Conservation (phyloP, 805 yeast species). For the Candida yuanshanica region DNA sequence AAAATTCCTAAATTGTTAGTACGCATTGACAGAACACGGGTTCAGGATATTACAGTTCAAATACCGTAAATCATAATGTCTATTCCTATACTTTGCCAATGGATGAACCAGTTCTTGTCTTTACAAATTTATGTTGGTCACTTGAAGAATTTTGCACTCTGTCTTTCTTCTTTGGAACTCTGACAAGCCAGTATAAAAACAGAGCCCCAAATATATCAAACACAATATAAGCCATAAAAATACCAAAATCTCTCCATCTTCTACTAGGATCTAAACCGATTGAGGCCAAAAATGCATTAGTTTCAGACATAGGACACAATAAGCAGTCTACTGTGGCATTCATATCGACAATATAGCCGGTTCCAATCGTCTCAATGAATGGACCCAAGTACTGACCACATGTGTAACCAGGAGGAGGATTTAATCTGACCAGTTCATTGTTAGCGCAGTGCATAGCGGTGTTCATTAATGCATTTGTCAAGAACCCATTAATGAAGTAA, state of each 20-base stretch:
- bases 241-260: slow-evolving; percentile 65
- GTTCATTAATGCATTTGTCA: slow-evolving; percentile 50
- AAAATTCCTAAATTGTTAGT: no score
- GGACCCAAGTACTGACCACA: slow-evolving; percentile 49
- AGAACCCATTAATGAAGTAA: slow-evolving; percentile 52
- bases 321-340: slow-evolving; percentile 44
- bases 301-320: slow-evolving; percentile 50
- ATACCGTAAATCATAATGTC: no score
- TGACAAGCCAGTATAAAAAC: slow-evolving; percentile 48
- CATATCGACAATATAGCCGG: slow-evolving; percentile 11
- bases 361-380: slow-evolving; percentile 26
- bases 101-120: no score
- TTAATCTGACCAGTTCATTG: slow-evolving; percentile 40
- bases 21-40: no score
- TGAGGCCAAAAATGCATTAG: slow-evolving; percentile 51
- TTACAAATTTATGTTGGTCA: no score
- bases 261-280: slow-evolving; percentile 34
- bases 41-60: no score
- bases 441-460: slow-evolving; percentile 40
- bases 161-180: slow-evolving; percentile 62
- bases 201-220: slow-evolving; percentile 36
- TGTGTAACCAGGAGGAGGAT: slow-evolving; percentile 50
- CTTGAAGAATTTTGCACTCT: slow-evolving; percentile 24
- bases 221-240: slow-evolving; percentile 38
- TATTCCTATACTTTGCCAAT: no score